Conservation (phyloP, 2,329 filamentous ascomycete species). For the Phialophora macrospora region DNA sequence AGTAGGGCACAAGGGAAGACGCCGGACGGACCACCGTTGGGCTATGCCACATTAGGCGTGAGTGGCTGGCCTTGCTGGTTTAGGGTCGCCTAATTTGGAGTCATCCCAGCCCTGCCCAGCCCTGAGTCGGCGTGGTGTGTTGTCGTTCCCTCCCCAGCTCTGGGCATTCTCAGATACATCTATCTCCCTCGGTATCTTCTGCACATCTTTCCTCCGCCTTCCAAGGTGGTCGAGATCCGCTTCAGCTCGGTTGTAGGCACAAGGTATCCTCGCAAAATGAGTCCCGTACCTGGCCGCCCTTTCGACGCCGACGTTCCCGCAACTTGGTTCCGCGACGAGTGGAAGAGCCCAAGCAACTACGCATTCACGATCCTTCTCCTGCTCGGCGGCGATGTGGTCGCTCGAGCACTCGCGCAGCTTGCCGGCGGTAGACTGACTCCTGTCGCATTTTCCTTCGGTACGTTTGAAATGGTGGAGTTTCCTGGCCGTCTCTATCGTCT, state of each 20-base stretch:
- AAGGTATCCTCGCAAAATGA: neutral
- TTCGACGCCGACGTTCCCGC: conserved; percentile 15
- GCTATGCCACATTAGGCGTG: neutral
- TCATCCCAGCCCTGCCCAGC: neutral
- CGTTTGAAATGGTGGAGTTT: neutral
- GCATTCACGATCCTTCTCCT: conserved; percentile 43
- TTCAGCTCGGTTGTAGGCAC: neutral
- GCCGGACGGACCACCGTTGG: neutral
- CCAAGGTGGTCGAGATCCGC: neutral
- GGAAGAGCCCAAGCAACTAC: conserved; percentile 27
- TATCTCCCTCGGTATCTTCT: neutral
- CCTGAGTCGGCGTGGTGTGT: neutral
- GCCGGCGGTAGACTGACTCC: conserved; percentile 39
- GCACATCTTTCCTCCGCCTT: neutral
- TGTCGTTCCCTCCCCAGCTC: neutral
- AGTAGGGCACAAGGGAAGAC: neutral
- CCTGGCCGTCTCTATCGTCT: neutral
- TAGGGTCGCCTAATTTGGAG: neutral
- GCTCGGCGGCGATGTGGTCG: conserved; percentile 46
- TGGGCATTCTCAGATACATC: neutral
- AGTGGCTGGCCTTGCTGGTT: neutral
- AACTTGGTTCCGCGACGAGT: conserved; percentile 15
- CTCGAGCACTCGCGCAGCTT: conserved; percentile 44
- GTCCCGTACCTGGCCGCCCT: conserved; percentile 5
- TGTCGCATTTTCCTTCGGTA: conserved; percentile 47